Conservation (phyloP, 2,329 filamentous ascomycete species). For the Fusarium drepaniforme region DNA sequence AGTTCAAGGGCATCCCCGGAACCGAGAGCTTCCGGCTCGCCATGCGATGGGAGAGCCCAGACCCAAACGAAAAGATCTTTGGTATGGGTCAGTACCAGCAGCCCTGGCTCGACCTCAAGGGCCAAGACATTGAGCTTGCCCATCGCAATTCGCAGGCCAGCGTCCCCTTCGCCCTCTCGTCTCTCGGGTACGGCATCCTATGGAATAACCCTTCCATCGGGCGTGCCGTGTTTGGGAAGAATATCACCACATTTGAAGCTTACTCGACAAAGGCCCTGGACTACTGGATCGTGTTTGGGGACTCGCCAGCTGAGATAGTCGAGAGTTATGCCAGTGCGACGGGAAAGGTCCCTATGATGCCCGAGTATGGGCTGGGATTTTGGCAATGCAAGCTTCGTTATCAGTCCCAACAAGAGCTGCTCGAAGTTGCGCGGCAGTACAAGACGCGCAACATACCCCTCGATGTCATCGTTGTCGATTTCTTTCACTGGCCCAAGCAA, state of each 20-base stretch:
- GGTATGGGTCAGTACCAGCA: conserved; percentile 81
- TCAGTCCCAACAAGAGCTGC: conserved; percentile 73
- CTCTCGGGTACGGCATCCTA: conserved; percentile 71
- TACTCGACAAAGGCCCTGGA: conserved; percentile 68
- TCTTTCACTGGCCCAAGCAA: conserved; percentile 76
- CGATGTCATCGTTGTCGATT: conserved; percentile 77
- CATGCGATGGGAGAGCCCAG: conserved; percentile 67
- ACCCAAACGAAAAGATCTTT: conserved; percentile 69
- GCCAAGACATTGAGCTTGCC: conserved; percentile 71
- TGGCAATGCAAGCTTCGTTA: conserved; percentile 78
- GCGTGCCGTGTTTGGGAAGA: conserved; percentile 70
- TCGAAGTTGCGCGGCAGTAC: conserved; percentile 71
- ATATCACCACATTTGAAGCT: conserved; percentile 72
- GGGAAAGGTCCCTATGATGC: conserved; percentile 74
- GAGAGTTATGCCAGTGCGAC: conserved; percentile 68
- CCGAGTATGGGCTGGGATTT: conserved; percentile 75
- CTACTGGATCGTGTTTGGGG: conserved; percentile 73
- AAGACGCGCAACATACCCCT: conserved; percentile 66
- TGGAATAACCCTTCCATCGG: conserved; percentile 77
- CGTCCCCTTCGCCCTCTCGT: conserved; percentile 72
- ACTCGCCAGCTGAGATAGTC: conserved; percentile 66
- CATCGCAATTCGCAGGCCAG: conserved; percentile 76
- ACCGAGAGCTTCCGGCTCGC: conserved; percentile 66
- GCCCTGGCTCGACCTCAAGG: conserved; percentile 71
- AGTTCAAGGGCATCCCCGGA: conserved; percentile 66